Conservation (phyloP, 169 alveolate species). For the Eimeria zaria region DNA sequence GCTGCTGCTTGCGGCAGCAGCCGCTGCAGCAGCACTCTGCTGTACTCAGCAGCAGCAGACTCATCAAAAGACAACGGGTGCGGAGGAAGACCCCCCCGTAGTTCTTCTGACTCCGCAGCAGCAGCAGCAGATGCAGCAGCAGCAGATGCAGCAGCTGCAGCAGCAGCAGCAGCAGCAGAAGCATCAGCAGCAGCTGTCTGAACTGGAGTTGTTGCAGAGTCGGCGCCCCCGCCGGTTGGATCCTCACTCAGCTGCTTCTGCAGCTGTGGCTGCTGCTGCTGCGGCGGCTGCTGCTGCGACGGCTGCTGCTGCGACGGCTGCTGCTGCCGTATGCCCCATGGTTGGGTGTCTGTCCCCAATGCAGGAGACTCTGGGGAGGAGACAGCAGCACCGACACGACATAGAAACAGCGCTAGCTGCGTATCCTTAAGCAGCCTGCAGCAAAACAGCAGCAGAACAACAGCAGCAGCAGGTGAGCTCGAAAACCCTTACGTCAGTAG, state of each 20-base stretch:
- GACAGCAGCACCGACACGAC: slow-evolving; percentile 49
- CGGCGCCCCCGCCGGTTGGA: background rate
- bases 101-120: slow-evolving; percentile 18
- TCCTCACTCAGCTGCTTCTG: background rate
- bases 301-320: background rate
- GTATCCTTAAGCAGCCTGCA: slow-evolving; percentile 74
- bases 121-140: slow-evolving; percentile 47
- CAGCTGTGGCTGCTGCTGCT: too few species aligned
- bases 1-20: slow-evolving; percentile 69
- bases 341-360: background rate
- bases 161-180: slow-evolving; percentile 8
- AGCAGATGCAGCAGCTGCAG: background rate
- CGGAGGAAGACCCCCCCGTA: slow-evolving; percentile 25
- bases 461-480: background rate
- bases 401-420: slow-evolving; percentile 80
- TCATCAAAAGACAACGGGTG: background rate
- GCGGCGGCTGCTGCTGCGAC: background rate
- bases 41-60: slow-evolving; percentile 61
- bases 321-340: slow-evolving; percentile 27
- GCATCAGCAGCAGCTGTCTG: too few species aligned
- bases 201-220: background rate
- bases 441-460: slow-evolving; percentile 21
- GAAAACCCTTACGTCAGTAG: background rate
- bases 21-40: slow-evolving; percentile 73
- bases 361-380: slow-evolving; percentile 50